These are phyloP conservation scores for Rhizophlyctis rosea DNA, from an alignment of 192 early-diverging fungal species.

Conservation along the genomic window DNA sequence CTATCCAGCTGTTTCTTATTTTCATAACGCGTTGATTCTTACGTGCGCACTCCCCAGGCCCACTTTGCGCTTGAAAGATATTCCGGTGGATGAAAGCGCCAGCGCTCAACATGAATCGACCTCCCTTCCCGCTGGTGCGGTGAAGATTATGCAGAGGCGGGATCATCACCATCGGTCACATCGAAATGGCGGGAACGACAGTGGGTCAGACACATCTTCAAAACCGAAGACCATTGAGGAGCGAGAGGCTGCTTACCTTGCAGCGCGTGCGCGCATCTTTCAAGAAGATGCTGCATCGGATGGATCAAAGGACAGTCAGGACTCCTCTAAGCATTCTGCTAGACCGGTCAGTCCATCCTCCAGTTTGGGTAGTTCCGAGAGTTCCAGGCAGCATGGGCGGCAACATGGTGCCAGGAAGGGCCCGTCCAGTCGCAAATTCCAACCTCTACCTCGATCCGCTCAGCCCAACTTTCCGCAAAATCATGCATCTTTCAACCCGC, in stretches of 20 bases:
- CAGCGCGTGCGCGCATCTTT: conserved; percentile 69
- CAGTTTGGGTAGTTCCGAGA: neutral
- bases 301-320: conserved; percentile 1
- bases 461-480: too few relatives aligned
- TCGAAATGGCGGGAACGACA: conserved; percentile 27
- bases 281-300: conserved; percentile 44
- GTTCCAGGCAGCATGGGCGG: neutral
- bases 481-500: too few relatives aligned
- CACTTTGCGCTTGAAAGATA: conserved; percentile 9
- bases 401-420: too few relatives aligned
- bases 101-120: too few relatives aligned
- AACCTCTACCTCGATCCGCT: too few relatives aligned
- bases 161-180: conserved; percentile 25
- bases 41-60: neutral
- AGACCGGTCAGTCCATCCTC: neutral
- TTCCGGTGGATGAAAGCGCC: conserved; percentile 1
- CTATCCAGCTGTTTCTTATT: neutral
- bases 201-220: conserved; percentile 34
- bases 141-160: conserved; percentile 45
- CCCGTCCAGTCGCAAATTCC: too few relatives aligned
- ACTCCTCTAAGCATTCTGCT: neutral
- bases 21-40: neutral
- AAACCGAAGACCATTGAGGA: conserved; percentile 60
- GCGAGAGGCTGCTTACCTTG: conserved; percentile 65
- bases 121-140: conserved; percentile 34